Base-by-base conservation (phyloP, 257 asterid species). In the Gynochthodes officinalis region DNA sequence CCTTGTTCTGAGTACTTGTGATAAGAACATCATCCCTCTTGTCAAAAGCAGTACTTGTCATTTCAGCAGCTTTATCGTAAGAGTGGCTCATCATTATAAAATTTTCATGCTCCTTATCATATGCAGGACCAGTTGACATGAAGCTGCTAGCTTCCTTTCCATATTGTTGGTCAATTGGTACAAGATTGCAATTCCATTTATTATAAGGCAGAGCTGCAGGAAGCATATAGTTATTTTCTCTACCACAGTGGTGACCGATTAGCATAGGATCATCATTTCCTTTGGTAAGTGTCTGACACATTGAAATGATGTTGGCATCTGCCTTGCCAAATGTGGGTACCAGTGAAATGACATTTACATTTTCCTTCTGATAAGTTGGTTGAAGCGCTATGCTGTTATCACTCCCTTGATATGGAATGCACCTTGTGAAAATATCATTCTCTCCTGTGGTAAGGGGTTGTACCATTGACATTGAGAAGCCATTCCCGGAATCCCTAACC, bases 161-260 rank as follows among this genome's bases (percentile, higher is more conserved):
- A 71, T 49, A 80, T 30, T 61, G 83, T 64, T 77, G 84, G 44
- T 74, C 79, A 8, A 73, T 62, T 76, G 83, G 21, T 44, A 55
- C 61, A 52, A 73, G 68, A 65, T 73, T 77, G 72, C 76, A 75
- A 64, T 68, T 78, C 67, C 78, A 82, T 61, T 81, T 75, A 73
- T 76, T 75, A 66, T 78, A 80, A 66, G 83, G 60, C 70, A 82
- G 87, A 28, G 83, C 80, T 62, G 80, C 74, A 27, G 82, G 77
- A 19, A 79, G 75, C 75, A 79, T 43, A 71, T 60, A 69, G 76
- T 63, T 62, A 62, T 82, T 80, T 25, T 73, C 77, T 64, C 78
- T 77, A 25, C 67, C 73, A 33, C 72, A 78, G 59, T 75, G 80
- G 71, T 80, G 90, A 81, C 80, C 83, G 40, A 76, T 42, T 40